A percentile compares a stretch with the other conserved stretches of the same genome.
Conservation (phyloP, 441 rosid genomes). For the Cnidoscolus chayamansa region DNA sequence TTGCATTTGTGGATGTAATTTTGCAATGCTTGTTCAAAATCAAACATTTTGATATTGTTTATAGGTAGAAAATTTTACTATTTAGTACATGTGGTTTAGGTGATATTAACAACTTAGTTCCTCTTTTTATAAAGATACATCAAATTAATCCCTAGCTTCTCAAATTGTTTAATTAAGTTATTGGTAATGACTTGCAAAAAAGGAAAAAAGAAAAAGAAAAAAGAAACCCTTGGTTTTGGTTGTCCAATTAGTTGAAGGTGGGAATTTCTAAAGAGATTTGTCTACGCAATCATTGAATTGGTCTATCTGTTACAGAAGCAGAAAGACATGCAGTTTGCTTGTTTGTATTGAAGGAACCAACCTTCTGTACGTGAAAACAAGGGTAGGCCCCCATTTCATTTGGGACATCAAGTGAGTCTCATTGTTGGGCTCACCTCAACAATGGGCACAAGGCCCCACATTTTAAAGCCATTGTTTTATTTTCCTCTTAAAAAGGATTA, state of each 20-base stretch:
- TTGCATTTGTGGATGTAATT: conserved; percentile 15
- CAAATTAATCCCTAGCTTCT: too few species aligned
- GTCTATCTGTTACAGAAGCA: not conserved
- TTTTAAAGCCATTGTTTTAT: too few species aligned
- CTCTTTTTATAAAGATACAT: too few species aligned
- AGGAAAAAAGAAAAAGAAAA: too few species aligned
- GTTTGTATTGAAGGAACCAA: not conserved
- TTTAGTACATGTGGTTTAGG: too few species aligned
- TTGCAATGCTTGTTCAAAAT: conserved; percentile 15
- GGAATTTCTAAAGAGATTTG: not conserved
- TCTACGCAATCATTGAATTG: not conserved
- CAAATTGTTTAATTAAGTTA: too few species aligned
- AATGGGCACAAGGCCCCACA: not conserved
- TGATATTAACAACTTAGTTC: too few species aligned
- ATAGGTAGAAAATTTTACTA: too few species aligned
- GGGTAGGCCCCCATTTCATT: too few species aligned
- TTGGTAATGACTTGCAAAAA: too few species aligned
- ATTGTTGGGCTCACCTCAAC: not conserved
- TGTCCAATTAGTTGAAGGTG: not conserved
- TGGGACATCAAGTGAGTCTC: not conserved
- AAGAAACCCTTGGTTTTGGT: too few species aligned
- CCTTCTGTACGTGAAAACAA: not conserved
- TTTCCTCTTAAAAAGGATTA: too few species aligned
- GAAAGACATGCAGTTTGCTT: not conserved
- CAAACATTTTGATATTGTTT: not conserved